Conservation (phyloP, 2,329 filamentous ascomycete genomes). For the Ophiostoma perfectum region DNA sequence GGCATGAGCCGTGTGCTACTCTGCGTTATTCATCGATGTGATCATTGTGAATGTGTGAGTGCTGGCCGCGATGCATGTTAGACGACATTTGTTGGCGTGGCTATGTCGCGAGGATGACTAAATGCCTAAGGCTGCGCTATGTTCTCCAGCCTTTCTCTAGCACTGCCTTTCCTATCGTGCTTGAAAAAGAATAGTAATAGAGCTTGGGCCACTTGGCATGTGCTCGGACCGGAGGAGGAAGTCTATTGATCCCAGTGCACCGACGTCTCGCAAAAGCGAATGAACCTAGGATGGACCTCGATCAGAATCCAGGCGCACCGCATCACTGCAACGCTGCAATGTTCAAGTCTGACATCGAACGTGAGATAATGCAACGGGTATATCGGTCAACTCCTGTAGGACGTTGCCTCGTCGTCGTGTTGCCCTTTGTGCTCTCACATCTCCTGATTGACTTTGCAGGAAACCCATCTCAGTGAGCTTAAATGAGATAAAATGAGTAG, state of each 20-base stretch:
- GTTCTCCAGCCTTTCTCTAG: background rate
- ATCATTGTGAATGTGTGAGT: background rate
- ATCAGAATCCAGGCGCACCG: background rate
- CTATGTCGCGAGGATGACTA: background rate
- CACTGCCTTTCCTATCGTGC: background rate
- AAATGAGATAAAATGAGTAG: background rate
- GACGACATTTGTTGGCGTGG: background rate
- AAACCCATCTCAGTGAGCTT: background rate
- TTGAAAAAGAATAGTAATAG: background rate
- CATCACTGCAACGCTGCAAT: background rate
- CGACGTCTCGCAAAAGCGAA: background rate
- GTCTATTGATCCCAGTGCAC: background rate
- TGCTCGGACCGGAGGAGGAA: background rate
- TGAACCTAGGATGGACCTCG: background rate
- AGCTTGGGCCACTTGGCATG: background rate
- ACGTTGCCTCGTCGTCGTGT: background rate
- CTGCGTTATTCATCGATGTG: background rate
- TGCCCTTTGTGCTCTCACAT: background rate
- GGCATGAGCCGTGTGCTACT: background rate
- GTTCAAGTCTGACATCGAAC: background rate
- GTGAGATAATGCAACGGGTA: conserved; percentile 1
- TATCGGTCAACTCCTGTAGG: background rate
- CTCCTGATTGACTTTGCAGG: background rate
- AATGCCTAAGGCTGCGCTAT: background rate
- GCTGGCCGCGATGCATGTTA: background rate